A percentile compares a stretch with the other conserved stretches of the same genome.
Evolutionary conservation across 805 yeast species (phyloP).

Genomic region (Kazachstania taianensis): DNA sequence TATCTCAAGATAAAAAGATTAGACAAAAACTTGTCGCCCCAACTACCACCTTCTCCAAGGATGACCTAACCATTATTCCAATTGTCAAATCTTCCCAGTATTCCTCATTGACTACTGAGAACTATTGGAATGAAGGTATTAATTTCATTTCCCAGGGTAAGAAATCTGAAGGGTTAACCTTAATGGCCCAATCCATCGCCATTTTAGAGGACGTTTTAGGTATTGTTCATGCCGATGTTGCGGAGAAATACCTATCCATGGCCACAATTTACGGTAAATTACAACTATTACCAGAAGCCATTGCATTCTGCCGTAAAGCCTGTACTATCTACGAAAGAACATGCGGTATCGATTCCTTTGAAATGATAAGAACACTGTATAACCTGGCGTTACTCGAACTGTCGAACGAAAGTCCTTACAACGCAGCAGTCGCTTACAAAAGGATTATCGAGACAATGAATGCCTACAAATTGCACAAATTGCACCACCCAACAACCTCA

Average conservation of each 20-base stretch:
- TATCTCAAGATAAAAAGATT: constrained; percentile 29
- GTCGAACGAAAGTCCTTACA: constrained; percentile 44
- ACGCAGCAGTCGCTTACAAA: constrained; percentile 51
- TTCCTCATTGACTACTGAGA: constrained; percentile 60
- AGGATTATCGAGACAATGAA: constrained; percentile 42
- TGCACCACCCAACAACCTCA: constrained; percentile 63
- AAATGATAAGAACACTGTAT: constrained; percentile 58
- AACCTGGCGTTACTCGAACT: constrained; percentile 70
- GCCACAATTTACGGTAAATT: constrained; percentile 59
- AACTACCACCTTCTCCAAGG: constrained; percentile 40
- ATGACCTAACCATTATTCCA: constrained; percentile 68
- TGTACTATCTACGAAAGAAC: constrained; percentile 69
- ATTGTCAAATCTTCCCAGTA: constrained; percentile 61
- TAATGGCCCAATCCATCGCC: constrained; percentile 59
- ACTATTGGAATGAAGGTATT: constrained; percentile 60
- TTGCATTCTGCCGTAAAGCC: constrained; percentile 56
- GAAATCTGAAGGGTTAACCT: constrained; percentile 48
- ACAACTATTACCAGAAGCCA: constrained; percentile 48
- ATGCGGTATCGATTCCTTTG: constrained; percentile 70
- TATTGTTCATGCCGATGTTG: constrained; percentile 65
- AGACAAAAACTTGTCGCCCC: constrained; percentile 25
- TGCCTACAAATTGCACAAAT: constrained; percentile 36
- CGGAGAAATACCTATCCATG: constrained; percentile 53
- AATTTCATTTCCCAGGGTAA: constrained; percentile 25
- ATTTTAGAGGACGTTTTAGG: constrained; percentile 82